Base-by-base conservation (phyloP, 2,329 filamentous ascomycete species). In the Sclerotinia subarctica region DNA sequence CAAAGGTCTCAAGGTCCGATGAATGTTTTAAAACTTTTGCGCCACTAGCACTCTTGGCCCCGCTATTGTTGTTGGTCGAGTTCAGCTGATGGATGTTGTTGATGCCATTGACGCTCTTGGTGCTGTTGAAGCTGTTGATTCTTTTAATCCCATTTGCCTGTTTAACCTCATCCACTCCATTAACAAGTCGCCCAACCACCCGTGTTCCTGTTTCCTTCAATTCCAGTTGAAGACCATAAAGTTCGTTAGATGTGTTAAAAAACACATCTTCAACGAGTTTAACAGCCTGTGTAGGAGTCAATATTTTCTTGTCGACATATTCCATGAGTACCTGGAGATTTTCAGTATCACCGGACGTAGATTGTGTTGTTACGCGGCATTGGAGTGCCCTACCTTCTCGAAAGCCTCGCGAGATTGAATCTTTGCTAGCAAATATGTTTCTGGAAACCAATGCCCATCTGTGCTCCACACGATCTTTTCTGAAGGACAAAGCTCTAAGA, bases 381-480 rank as follows among this genome's bases (percentile, higher is more conserved):
- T 35, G 17, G 73, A 10, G 24, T 51, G 11, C n/a, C 82, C 69
- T 74, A 92, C 90, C 67, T 84, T 86, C 71, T 90, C 85, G 47
- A 95, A 79, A 2, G 86, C 90, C 71, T 92, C 86, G 63, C 90
- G 84, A 68, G 93, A 88, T 77, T 94, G 92, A 53, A 84, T 81
- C 51, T 90, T 87, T 0, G 91, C 90, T 5, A 94, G 81, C 73
- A 90, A 85, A 73, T 89, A 95, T 0, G 90, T 92, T 78, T 94
- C 92, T 0, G 91, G 90, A 69, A 92, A 91, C 78, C 86, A 91
- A 76, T 94, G 90, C 0, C 91, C 92, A 75, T 94, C 91, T 0
- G 90, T 93, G 70, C 90, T 93, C 86, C 90, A 94, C 0, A 94
- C 79, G 0, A 95, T 82, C 79, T 94, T 94, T 64, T 86, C 88